A percentile compares a stretch with the other conserved stretches of the same genome.
Evolutionary conservation across 768 basidiomycete genomes (phyloP).

Genomic region (Hypsizygus marmoreus): DNA sequence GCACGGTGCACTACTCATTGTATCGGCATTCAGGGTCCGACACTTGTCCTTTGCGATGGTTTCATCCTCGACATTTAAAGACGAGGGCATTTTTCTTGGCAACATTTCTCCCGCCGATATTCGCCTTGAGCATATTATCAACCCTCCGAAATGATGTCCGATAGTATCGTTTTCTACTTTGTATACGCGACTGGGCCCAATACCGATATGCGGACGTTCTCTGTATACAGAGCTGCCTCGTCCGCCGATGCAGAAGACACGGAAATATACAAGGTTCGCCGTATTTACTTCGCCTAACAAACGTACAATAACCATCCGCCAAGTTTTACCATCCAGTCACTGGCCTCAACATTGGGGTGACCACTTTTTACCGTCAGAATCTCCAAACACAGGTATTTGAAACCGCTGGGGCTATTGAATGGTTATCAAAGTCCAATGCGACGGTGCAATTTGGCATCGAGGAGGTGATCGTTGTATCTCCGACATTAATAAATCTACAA

Average conservation of each 20-base stretch:
- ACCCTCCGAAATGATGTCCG: not conserved
- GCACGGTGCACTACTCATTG: too few species aligned
- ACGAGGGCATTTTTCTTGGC: too few species aligned
- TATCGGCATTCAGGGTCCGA: constrained; percentile 1
- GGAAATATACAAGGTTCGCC: constrained; percentile 46
- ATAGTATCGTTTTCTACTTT: constrained; percentile 41
- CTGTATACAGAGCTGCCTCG: constrained; percentile 35
- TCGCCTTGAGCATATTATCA: not conserved
- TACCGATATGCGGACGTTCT: constrained; percentile 46
- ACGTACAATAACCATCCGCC: not conserved
- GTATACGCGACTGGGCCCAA: constrained; percentile 28
- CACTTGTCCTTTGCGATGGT: not conserved
- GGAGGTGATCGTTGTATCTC: constrained; percentile 31
- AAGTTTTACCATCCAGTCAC: constrained; percentile 49
- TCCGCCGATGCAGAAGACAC: constrained; percentile 23
- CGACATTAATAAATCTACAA: not conserved
- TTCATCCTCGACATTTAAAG: not conserved
- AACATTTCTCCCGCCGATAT: not conserved
- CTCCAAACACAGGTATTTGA: constrained; percentile 45
- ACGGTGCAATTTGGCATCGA: constrained; percentile 51
- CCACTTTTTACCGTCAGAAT: constrained; percentile 53
- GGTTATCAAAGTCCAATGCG: constrained; percentile 46
- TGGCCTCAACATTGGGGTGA: constrained; percentile 40
- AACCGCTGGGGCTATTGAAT: constrained; percentile 55
- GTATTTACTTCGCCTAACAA: not conserved